A percentile compares a stretch with the other conserved stretches of the same genome.
phyloP scores from a whole-genome alignment of 176 grass and related monocot species.

The Hyparrhenia diplandra region DNA sequence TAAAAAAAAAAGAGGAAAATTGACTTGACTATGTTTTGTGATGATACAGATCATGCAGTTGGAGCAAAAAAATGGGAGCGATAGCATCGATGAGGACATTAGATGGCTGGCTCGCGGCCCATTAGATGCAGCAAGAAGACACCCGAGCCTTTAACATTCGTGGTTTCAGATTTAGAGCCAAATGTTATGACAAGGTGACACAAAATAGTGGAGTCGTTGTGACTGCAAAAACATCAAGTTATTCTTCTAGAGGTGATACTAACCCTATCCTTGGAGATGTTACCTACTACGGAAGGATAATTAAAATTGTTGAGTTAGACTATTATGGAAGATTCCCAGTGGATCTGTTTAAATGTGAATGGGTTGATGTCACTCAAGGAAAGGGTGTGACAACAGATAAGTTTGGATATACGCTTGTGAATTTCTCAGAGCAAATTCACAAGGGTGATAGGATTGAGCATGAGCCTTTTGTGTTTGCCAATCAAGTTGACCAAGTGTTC shows the following conservation, averaged over 20 bases:
- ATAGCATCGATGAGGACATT: background rate
- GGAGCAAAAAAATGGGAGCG: background rate
- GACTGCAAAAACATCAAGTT: background rate
- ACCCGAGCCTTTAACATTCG: background rate
- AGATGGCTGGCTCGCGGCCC: background rate
- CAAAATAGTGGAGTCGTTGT: background rate
- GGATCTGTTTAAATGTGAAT: slow-evolving; percentile 33
- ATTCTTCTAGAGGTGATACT: background rate
- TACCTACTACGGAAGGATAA: slow-evolving; percentile 12
- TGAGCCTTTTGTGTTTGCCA: background rate
- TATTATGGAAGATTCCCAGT: background rate
- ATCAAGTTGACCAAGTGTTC: no score
- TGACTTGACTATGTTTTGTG: background rate
- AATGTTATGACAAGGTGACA: background rate
- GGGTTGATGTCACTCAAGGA: background rate
- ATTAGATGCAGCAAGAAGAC: background rate
- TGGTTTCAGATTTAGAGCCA: background rate
- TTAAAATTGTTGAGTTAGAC: slow-evolving; percentile 9
- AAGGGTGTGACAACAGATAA: slow-evolving; percentile 14
- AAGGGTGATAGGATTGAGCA: background rate
- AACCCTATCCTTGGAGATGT: slow-evolving; percentile 6
- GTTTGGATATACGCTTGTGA: slow-evolving; percentile 1
- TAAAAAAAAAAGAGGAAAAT: background rate
- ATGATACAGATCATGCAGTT: background rate
- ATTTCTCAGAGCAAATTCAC: background rate